Evolutionary conservation across 1,284 basidiomycete genomes (phyloP), one percentile per base, ranked within the genome.

Genomic region (Leccinum subfulvum): DNA sequence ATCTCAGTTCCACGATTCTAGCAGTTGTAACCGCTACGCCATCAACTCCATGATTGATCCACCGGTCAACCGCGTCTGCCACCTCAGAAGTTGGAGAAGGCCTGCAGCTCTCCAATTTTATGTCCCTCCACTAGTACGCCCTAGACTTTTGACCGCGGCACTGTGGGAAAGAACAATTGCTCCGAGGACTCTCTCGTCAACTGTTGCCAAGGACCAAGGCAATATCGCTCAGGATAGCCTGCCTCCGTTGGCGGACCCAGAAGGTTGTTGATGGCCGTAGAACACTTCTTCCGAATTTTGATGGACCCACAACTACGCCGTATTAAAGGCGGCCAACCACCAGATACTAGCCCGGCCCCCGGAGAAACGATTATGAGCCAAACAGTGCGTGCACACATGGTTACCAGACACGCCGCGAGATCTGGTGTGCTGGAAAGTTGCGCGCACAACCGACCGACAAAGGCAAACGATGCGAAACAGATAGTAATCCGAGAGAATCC

Each of bases 21-120:
- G 5, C 18, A n/a, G 9, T 55, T 33, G 33, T 37, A 14, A 3
- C 11, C 14, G 2, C 33, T 11, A 57, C 33, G 33, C 35, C n/a
- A 58, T 11, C 26, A n/a, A 57, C 37, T 57, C 28, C 54, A 39
- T 39, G 58, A 58, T 58, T 33, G 37, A 58, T 56, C 35, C 18
- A 47, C 44, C 16, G 18, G 44, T 47, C 44, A 21, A 47, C 10
- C 6, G 44, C 18, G 18, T 26, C 18, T 13, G 28, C 39, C 39
- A 11, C 30, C 33, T 39, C 30, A 11, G 28, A 58, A 23, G 33
- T 8, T 35, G 7, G 33, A 58, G 21, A 37, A 37, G 30, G 13
- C 57, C 28, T 41, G 18, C 4, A 44, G 41, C n/a, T 16, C 9
- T 1, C 44, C 44, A 11, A 47, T 59, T 8, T 41, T 14, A n/a